Evolutionary conservation across 1,284 basidiomycete species (phyloP).

Genomic region (Athelia psychrophila): DNA sequence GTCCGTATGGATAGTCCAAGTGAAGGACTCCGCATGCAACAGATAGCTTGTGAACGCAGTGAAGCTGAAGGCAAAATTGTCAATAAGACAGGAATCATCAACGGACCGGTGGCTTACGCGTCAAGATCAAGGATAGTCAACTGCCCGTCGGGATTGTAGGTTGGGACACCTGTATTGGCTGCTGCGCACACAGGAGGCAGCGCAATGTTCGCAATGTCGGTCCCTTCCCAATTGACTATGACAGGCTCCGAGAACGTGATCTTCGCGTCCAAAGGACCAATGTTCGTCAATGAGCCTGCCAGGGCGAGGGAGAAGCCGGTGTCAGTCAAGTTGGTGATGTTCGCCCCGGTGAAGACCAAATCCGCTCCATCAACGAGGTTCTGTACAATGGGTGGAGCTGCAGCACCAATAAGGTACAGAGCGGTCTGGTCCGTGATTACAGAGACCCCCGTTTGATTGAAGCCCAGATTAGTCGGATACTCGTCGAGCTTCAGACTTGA

Average conservation of each 20-base stretch:
- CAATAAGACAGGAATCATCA: not conserved
- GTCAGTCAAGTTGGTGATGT: slow-evolving; percentile 35
- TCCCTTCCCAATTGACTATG: slow-evolving; percentile 62
- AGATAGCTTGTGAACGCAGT: slow-evolving; percentile 66
- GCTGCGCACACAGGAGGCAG: slow-evolving; percentile 70
- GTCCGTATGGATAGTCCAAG: slow-evolving; percentile 69
- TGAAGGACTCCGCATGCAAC: slow-evolving; percentile 64
- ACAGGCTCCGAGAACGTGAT: slow-evolving; percentile 63
- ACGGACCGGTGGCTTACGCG: slow-evolving; percentile 30
- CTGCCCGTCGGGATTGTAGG: slow-evolving; percentile 50
- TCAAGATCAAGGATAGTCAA: slow-evolving; percentile 52
- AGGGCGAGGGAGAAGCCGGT: slow-evolving; percentile 61
- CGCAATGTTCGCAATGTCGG: slow-evolving; percentile 63
- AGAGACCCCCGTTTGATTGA: slow-evolving; percentile 61
- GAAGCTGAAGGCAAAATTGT: slow-evolving; percentile 42
- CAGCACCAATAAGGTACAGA: slow-evolving; percentile 68
- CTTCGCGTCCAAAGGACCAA: slow-evolving; percentile 63
- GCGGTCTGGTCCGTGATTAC: slow-evolving; percentile 61
- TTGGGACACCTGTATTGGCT: slow-evolving; percentile 65
- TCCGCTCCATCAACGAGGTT: slow-evolving; percentile 59
- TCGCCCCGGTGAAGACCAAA: slow-evolving; percentile 42
- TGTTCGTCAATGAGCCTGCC: slow-evolving; percentile 56
- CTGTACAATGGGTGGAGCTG: slow-evolving; percentile 69
- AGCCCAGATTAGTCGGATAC: slow-evolving; percentile 58
- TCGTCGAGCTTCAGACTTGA: slow-evolving; percentile 57